A percentile compares a stretch with the other conserved stretches of the same genome.
These are phyloP conservation scores for Triticum turgidum DNA, from an alignment of 176 grass and related monocot species.

Conservation along the genomic window DNA sequence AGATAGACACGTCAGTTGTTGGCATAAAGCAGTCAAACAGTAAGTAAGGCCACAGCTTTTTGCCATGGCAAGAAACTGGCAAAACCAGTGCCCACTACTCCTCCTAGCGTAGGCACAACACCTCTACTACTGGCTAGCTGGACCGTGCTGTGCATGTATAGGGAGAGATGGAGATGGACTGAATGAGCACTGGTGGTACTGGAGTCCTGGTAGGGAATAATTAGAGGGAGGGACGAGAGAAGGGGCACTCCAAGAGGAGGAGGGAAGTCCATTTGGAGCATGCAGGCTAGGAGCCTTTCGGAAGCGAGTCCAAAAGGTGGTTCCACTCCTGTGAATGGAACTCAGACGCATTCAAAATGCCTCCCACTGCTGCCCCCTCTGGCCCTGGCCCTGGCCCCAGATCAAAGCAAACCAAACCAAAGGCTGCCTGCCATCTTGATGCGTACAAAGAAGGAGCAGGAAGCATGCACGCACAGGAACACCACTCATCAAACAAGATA, in stretches of 20 bases:
- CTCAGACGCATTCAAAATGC: conserved; percentile 41
- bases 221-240: background rate
- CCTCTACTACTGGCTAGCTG: background rate
- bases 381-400: background rate
- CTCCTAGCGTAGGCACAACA: background rate
- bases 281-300: conserved; percentile 44
- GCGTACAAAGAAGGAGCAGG: conserved; percentile 36
- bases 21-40: conserved; percentile 41
- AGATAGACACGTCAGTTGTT: conserved; percentile 31
- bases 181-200: no score
- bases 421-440: conserved; percentile 42
- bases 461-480: conserved; percentile 52
- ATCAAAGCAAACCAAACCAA: conserved; percentile 30
- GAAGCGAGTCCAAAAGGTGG: conserved; percentile 34
- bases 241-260: conserved; percentile 5
- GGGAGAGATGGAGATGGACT: background rate
- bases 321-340: conserved; percentile 53
- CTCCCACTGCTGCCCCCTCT: conserved; percentile 3
- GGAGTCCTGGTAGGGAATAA: no score
- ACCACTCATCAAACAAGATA: conserved; percentile 23
- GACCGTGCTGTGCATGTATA: background rate
- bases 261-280: conserved; percentile 21
- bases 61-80: conserved; percentile 29
- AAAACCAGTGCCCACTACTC: background rate
- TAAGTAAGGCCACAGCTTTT: background rate